Conservation (phyloP, 257 asterid genomes). For the Linderniella brevidens region DNA sequence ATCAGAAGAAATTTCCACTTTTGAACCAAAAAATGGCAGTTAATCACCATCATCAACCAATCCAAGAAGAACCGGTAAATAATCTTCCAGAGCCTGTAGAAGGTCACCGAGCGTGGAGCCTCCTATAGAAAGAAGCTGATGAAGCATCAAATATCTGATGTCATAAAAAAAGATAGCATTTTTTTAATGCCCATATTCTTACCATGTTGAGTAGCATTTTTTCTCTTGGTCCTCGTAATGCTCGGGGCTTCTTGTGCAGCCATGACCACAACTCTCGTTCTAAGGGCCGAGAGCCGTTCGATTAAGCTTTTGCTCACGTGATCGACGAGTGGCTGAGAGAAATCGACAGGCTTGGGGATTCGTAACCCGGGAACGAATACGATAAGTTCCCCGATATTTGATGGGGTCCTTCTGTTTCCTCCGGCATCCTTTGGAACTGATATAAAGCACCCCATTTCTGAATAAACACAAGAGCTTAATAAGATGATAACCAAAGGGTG, state of each 20-base stretch:
- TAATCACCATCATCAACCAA: constrained; percentile 77
- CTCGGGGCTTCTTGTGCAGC: constrained; percentile 93
- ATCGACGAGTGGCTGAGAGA: constrained; percentile 47
- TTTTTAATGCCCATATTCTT: constrained; percentile 12
- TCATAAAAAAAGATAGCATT: constrained; percentile 12
- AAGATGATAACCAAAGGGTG: too few relatives aligned
- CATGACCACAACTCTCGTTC: constrained; percentile 87
- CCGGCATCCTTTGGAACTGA: constrained; percentile 63
- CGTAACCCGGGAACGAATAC: constrained; percentile 89
- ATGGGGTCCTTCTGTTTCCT: constrained; percentile 72
- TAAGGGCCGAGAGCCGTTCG: constrained; percentile 85
- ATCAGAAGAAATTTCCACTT: too few relatives aligned
- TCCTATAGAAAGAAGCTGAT: constrained; percentile 35
- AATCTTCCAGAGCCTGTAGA: constrained; percentile 82
- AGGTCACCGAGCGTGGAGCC: constrained; percentile 91
- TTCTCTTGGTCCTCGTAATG: constrained; percentile 82
- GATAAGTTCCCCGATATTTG: constrained; percentile 79
- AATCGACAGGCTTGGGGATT: constrained; percentile 75
- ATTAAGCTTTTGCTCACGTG: constrained; percentile 40
- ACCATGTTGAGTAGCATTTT: constrained; percentile 85
- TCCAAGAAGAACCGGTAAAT: constrained; percentile 86
- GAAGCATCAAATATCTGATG: constrained; percentile 9
- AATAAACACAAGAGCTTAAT: too few relatives aligned
- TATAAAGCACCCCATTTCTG: constrained; percentile 76
- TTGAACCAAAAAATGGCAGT: background rate